Percentiles rank a stretch among this genome's conserved stretches.
Evolutionary conservation across 768 basidiomycete genomes (phyloP).

Genomic region (Crepidotus variabilis): DNA sequence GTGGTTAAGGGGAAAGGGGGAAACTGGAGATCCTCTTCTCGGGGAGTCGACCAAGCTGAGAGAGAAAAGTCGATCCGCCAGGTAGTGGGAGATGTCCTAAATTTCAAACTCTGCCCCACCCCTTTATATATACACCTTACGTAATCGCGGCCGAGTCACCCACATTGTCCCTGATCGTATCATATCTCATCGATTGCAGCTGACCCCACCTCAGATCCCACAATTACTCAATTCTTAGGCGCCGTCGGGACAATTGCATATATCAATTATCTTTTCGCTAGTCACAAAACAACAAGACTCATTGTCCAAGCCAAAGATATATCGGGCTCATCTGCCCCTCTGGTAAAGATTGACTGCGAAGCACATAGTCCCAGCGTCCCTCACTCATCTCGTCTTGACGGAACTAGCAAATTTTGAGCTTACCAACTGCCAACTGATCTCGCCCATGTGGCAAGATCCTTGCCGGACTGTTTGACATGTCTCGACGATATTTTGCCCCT

Average conservation of each 20-base stretch:
- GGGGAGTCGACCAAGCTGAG: conserved; percentile 42
- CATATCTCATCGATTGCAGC: background rate
- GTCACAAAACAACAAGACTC: too few relatives aligned
- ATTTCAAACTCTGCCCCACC: conserved; percentile 15
- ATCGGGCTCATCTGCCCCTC: background rate
- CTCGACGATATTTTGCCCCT: background rate
- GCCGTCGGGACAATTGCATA: background rate
- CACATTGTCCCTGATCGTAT: conserved; percentile 1
- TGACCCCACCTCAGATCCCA: background rate
- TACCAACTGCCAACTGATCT: background rate
- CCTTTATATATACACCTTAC: conserved; percentile 27
- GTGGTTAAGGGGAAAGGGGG: conserved; percentile 30
- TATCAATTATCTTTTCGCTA: background rate
- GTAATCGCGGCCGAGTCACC: conserved; percentile 19
- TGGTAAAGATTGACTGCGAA: background rate
- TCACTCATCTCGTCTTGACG: background rate
- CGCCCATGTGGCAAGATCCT: background rate
- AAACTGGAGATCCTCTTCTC: conserved; percentile 37
- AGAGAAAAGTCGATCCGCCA: conserved; percentile 46
- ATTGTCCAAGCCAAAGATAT: background rate
- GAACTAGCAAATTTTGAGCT: background rate
- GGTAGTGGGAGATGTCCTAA: conserved; percentile 30
- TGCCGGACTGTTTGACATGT: background rate
- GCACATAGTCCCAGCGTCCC: background rate
- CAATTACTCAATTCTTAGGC: background rate